Evolutionary conservation across 1,284 basidiomycete genomes (phyloP), one percentile per base, ranked within the genome.

Genomic region (Fomitopsis palustris): DNA sequence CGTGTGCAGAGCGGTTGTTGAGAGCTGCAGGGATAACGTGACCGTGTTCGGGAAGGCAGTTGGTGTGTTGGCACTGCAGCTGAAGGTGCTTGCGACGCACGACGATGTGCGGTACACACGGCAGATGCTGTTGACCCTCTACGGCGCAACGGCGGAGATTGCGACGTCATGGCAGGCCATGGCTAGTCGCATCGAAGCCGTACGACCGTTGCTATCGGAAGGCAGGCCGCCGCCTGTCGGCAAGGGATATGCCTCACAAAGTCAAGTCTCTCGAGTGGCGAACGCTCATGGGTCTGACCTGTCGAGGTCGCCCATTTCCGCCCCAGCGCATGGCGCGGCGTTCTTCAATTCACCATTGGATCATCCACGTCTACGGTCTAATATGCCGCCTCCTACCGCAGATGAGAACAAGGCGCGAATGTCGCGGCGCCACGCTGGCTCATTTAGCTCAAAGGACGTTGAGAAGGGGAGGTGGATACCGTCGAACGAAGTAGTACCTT

Each of bases 361-460:
- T 16, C 60, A 61, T 19, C 55, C 59, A n/a, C 65, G 65, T 45
- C 62, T 66, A 27, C 60, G 70, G n/a, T 63, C 68, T 6, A 63
- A 62, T 33, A 54, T 65, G 7, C 53, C 61, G 2, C 66, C 67
- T 27, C 59, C 60, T 27, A 66, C 70, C 8, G 49, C 62, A 6
- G 68, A 69, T 43, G 55, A 62, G 17, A 64, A 70, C n/a, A 70
- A 75, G 59, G 65, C 69, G 49, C 74, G 75, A 57, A 84, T 80
- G 66, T 82, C 81, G 62, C 83, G 94, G n/a, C 81, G 95, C 23
- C 92, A 96, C 71, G 95, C 92, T 1, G 95, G 95, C 6, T 96
- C 94, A 0, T 97, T 96, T 77, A 95, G 93, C 64, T 88, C 83
- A 37, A 91, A 93, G 69, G 95, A 97, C 70, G 90, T 97, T 1